Base-by-base conservation (phyloP, 352 stramenopile genomes). In the Phytophthora ohioensis region DNA sequence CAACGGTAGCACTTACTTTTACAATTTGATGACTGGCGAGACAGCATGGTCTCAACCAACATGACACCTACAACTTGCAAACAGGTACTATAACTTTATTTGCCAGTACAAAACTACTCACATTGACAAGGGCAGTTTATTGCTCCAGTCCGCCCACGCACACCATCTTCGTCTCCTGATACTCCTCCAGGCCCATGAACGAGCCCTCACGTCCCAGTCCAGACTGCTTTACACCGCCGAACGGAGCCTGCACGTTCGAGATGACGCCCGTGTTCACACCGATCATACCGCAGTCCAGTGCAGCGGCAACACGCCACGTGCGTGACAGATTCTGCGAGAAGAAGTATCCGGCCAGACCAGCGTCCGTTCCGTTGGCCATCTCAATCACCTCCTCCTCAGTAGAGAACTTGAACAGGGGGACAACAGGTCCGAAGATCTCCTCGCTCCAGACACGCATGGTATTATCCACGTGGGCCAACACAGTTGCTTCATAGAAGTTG, bases 151-250 rank as follows among this genome's bases (percentile, higher is more conserved):
- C 87, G 32, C 88, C 88, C 58, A 98, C 79, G 68, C 74, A 86
- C 42, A 99, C 83, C 78, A 99, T 98, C 79, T 99, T 99, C 21
- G 93, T 98, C 78, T 99, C 97, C 43, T 98, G 74, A 79, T 99
- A 99, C 79, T 99, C 97, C 30, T 97, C 90, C 7, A 98, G 64
- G 0, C 97, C 97, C 34, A 95, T 66, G 35, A 84, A 82, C 15
- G 89, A 94, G 68, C 92, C 97, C 60, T 99, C 95, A 57, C 92
- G 89, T 38, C 92, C 92, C 9, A 97, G 68, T 30, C 92, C 92
- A 17, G 90, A 97, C 74, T 97, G 79, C 84, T 97, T 97, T 36
- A 95, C 84, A 32, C 92, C 92, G 34, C 92, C 92, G 58, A 98
- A 98, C 17, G 90, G 88, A 68, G 95, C 92, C 49, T 97, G 87